Percentiles rank a stretch among this genome's conserved stretches.
Evolutionary conservation across 176 grass and related monocot species (phyloP).

Genomic region (Cenchrus americanus): DNA sequence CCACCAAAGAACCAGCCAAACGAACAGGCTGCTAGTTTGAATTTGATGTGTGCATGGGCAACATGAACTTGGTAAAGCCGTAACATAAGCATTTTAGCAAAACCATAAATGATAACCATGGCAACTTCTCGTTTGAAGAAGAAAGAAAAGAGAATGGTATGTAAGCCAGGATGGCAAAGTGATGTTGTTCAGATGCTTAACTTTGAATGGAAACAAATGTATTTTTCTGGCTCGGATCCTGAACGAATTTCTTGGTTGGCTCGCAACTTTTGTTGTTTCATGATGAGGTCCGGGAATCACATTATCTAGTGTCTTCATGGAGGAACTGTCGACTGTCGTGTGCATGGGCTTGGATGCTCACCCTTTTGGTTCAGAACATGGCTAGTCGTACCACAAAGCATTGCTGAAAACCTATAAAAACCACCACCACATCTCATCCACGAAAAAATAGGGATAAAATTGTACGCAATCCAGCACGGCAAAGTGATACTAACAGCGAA

Average conservation of each 20-base stretch:
- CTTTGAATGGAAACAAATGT: no score
- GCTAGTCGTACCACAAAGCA: constrained; percentile 4
- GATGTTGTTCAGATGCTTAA: no score
- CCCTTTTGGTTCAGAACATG: constrained; percentile 28
- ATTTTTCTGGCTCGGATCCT: neutral
- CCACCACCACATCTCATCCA: constrained; percentile 20
- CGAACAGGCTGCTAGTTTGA: no score
- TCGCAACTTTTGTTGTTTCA: constrained; percentile 22
- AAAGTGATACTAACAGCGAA: constrained; percentile 31
- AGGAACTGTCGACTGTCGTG: neutral
- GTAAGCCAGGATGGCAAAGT: no score
- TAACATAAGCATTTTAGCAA: no score
- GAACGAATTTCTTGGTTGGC: neutral
- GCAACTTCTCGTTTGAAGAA: no score
- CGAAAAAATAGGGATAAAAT: neutral
- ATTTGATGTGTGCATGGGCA: neutral
- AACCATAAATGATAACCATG: no score
- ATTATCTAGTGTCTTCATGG: neutral
- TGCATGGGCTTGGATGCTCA: constrained; percentile 4
- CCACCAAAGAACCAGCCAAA: no score
- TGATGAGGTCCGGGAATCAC: constrained; percentile 23
- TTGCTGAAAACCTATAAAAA: neutral
- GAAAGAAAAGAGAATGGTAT: no score
- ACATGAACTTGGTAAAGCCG: no score
- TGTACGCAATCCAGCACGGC: constrained; percentile 19